Evolutionary conservation across 805 yeast genomes (phyloP), one percentile per base, ranked within the genome.

Genomic region (Candida quercuum): DNA sequence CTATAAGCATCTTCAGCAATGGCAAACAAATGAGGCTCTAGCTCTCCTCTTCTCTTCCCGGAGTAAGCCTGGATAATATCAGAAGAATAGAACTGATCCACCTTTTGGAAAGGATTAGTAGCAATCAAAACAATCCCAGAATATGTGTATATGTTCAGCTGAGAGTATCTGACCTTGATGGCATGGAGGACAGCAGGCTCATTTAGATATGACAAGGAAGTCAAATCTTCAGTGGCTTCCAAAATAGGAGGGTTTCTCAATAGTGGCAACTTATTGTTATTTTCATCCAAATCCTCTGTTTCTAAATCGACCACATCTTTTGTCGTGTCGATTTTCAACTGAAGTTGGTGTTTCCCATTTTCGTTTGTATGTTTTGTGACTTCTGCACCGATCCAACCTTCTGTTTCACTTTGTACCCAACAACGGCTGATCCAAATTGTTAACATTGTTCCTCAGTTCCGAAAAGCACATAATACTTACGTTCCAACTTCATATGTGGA

Each of bases 161-260:
- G 96, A 26, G 88, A 72, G 57, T 93, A 91, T 48, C 99, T 77
- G 45, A 85, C 76, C 54, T 78, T 82, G 58, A 93, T 91, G 15
- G 98, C 97, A 54, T 89, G 94, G 48, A 91, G 72, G 34, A 91
- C 96, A 1, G 97, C 94, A 2, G 99, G 98, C 60, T 91, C 99
- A 60, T 91, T 91, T 51, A 93, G 68, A 57, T 91, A 89, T 1
- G 97, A 88, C 39, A 91, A 71, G 37, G 88, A 81, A 3, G 98
- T 93, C 54, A 91, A 73, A 64, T 93, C 99, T 58, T 91, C 97
- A 15, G 94, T 87, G 3, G 96, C 84, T 61, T 91, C 99, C 46
- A 87, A 70, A 43, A 83, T 79, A 3, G 95, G 93, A 36, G 96
- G 97, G 59, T 91, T 91, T 59, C 96, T 75, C 57, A 89, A 72